Percentiles rank a stretch among this genome's conserved stretches.
Evolutionary conservation across 2,329 filamentous ascomycete genomes (phyloP).

Genomic region (Geosmithia flava): DNA sequence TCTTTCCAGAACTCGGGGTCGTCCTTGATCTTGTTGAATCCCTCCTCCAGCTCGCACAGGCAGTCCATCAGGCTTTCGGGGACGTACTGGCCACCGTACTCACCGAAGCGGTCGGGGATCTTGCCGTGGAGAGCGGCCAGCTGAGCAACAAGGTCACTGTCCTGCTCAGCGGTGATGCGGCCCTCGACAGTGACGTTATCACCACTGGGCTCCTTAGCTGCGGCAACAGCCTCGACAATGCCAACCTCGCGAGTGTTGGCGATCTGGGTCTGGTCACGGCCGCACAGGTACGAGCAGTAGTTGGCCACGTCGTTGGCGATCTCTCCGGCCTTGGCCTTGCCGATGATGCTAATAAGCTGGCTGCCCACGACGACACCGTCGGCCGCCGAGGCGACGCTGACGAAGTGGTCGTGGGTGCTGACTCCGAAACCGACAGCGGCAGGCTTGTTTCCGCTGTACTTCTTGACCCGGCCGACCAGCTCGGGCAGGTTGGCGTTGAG

Average conservation of each 20-base stretch:
- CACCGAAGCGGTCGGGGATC: constrained; percentile 78
- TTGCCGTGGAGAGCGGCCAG: constrained; percentile 70
- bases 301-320: constrained; percentile 62
- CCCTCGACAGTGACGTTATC: constrained; percentile 43
- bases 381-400: constrained; percentile 69
- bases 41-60: constrained; percentile 75
- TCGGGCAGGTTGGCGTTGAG: constrained; percentile 73
- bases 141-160: constrained; percentile 62
- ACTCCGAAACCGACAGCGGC: constrained; percentile 93
- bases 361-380: constrained; percentile 96
- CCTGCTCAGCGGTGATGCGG: constrained; percentile 44
- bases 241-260: constrained; percentile 51
- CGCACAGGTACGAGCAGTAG: constrained; percentile 63
- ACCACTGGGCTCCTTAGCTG: constrained; percentile 25
- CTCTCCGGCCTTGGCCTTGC: constrained; percentile 16
- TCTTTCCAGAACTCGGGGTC: constrained; percentile 95
- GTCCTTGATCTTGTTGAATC: constrained; percentile 77
- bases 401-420: constrained; percentile 87
- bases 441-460: constrained; percentile 81
- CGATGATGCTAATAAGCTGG: constrained; percentile 76
- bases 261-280: constrained; percentile 24
- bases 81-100: constrained; percentile 95
- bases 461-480: constrained; percentile 75
- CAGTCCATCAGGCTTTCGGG: constrained; percentile 98
- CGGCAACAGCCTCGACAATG: constrained; percentile 52